phyloP scores from a whole-genome alignment of 2,329 filamentous ascomycete genomes.

The Paradendryphiella salina region DNA sequence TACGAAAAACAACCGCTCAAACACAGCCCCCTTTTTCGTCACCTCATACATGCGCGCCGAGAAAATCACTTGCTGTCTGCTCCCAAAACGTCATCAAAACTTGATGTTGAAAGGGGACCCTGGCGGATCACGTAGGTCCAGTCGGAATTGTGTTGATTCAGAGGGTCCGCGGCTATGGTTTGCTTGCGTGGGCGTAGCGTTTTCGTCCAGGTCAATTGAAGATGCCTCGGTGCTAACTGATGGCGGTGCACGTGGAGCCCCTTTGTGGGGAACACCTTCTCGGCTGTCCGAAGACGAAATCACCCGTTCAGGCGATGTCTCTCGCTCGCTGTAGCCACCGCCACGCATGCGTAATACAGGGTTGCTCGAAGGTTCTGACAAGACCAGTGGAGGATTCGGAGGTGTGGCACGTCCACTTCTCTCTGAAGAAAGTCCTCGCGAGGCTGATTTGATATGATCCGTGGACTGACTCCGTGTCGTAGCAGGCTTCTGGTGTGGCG shows the following conservation, averaged over 20 bases:
- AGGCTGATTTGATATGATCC: conserved; percentile 35
- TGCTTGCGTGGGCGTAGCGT: conserved; percentile 41
- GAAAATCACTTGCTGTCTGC: neutral
- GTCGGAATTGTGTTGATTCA: conserved; percentile 40
- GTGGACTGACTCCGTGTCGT: conserved; percentile 38
- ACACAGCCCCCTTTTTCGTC: conserved; percentile 29
- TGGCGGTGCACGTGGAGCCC: conserved; percentile 31
- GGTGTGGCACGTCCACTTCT: conserved; percentile 41
- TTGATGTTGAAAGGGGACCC: conserved; percentile 47
- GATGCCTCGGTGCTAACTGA: conserved; percentile 27
- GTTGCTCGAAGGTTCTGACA: conserved; percentile 31
- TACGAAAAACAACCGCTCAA: conserved; percentile 29
- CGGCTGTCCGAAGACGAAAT: conserved; percentile 38
- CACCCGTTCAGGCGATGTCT: conserved; percentile 36
- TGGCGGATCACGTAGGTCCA: conserved; percentile 43
- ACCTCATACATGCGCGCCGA: conserved; percentile 23
- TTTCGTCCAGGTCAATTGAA: conserved; percentile 37
- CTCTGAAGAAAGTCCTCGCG: conserved; percentile 38
- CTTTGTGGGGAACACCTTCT: conserved; percentile 26
- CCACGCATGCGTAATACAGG: conserved; percentile 24
- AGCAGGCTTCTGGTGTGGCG: conserved; percentile 32
- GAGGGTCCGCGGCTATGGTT: conserved; percentile 39
- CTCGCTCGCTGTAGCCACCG: conserved; percentile 27
- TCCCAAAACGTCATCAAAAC: conserved; percentile 31
- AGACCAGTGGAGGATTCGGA: conserved; percentile 28